Percentiles rank a stretch among this genome's conserved stretches.
Evolutionary conservation across 2,329 filamentous ascomycete genomes (phyloP).

Genomic region (Atkinsonella hypoxylon): DNA sequence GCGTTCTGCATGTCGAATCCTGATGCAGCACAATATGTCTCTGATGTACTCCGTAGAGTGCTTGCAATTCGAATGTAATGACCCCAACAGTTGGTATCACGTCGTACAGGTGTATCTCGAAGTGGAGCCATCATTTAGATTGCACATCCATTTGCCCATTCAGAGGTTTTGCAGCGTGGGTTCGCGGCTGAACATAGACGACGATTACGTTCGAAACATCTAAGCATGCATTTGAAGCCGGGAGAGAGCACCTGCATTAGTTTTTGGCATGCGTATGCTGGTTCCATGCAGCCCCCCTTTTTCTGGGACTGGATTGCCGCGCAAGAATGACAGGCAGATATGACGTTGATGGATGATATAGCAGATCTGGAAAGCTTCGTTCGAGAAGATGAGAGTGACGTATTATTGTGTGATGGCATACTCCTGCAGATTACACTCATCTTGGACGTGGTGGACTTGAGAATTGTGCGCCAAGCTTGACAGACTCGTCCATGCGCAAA

Average conservation of each 20-base stretch:
- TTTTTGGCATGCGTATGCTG: no score
- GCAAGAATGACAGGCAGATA: no score
- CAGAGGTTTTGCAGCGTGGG: constrained; percentile 2
- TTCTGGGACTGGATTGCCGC: no score
- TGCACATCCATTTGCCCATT: constrained; percentile 4
- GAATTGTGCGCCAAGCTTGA: no score
- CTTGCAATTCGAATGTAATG: not conserved
- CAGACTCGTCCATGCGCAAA: no score
- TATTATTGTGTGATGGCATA: no score
- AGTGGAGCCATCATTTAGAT: constrained; percentile 3
- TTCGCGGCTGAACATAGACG: constrained; percentile 11
- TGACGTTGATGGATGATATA: no score
- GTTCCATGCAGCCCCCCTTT: no score
- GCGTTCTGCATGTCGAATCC: not conserved
- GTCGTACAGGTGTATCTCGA: constrained; percentile 1
- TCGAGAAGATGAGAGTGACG: no score
- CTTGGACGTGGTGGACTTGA: no score
- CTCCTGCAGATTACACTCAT: no score
- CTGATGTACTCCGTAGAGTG: not conserved
- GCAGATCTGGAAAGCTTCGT: no score
- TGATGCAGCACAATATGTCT: not conserved
- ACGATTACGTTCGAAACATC: constrained; percentile 4
- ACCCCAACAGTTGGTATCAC: constrained; percentile 5
- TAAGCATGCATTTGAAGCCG: not conserved
- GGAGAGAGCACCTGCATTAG: not conserved